Conservation (phyloP, 129 eudicot species). For the Chrysanthemum makinoi region DNA sequence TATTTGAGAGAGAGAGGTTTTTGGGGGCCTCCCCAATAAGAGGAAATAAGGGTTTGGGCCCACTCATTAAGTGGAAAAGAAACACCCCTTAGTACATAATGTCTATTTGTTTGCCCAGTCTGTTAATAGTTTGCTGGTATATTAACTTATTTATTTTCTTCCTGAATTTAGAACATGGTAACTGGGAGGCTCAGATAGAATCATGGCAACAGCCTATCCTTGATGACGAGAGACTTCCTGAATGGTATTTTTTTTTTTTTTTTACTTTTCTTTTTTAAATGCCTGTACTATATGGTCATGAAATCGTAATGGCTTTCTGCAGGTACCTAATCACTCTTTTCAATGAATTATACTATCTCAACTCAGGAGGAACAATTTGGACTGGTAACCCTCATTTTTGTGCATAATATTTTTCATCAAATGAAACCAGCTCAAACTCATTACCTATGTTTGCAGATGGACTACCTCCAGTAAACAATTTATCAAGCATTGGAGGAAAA, state of each 20-base stretch:
- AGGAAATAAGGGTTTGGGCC: too few species aligned
- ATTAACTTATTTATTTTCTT: conserved; percentile 10
- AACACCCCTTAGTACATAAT: not conserved
- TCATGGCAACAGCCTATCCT: conserved; percentile 85
- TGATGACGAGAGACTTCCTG: conserved; percentile 74
- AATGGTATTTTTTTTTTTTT: conserved; percentile 47
- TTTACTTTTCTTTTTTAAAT: conserved; percentile 6
- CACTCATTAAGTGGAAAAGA: too few species aligned
- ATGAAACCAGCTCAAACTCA: conserved; percentile 5
- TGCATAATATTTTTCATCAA: conserved; percentile 4
- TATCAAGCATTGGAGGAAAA: conserved; percentile 48
- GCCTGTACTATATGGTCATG: conserved; percentile 12
- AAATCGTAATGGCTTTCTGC: conserved; percentile 34
- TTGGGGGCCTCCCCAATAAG: too few species aligned
- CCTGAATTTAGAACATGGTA: conserved; percentile 46
- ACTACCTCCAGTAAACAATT: conserved; percentile 63
- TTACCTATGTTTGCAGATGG: conserved; percentile 56
- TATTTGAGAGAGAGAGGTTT: too few species aligned
- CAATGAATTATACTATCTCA: conserved; percentile 93
- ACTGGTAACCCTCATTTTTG: conserved; percentile 52
- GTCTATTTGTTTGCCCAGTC: not conserved
- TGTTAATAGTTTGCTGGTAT: conserved; percentile 2
- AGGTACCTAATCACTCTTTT: conserved; percentile 91
- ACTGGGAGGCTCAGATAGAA: conserved; percentile 86
- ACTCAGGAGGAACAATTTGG: conserved; percentile 94